These are phyloP conservation scores for Hordeum vulgare DNA, from an alignment of 176 grass and related monocot genomes.

Conservation along the genomic window MorexV3_pseudomolecules_assembly NC_058523.1:13485963-13486462, in stretches of 20 bases:
- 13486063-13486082: not conserved
- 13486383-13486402: not conserved
- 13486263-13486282: constrained; percentile 57
- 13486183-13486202: no score
- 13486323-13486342: not conserved
- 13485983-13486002: not conserved
- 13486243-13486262: constrained; percentile 32
- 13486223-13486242: constrained; percentile 36
- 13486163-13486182: no score
- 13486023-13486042: not conserved
- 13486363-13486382: constrained; percentile 4
- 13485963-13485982: not conserved
- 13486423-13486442: not conserved
- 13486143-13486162: rapidly evolving
- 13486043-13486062: not conserved
- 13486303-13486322: constrained; percentile 76
- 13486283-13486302: constrained; percentile 60
- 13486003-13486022: not conserved
- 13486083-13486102: not conserved
- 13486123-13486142: no score
- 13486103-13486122: not conserved
- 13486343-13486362: constrained; percentile 6
- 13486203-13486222: constrained; percentile 36
- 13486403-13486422: no score
- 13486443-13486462: not conserved